Evolutionary conservation across 345 rosid species (phyloP), one percentile per base, ranked within the genome.

Genomic region (Salix arbutifolia): DNA sequence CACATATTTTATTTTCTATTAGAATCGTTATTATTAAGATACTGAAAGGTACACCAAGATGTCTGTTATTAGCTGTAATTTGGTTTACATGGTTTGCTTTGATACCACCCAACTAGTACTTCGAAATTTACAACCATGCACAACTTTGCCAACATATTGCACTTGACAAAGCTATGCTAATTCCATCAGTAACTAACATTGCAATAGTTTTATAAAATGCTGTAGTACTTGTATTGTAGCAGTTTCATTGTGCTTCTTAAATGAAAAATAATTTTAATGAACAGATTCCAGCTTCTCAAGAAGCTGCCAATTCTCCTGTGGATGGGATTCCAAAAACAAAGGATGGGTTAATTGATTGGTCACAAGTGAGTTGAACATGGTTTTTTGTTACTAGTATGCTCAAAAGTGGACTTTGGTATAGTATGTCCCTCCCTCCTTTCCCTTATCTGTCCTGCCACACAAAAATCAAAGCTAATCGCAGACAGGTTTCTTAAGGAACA

Each of bases 261-360:
- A 50, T 50, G 37, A 42, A 10, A 42, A 42, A 42, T 42, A 42
- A 42, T 42, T 42, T 42, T 42, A 42, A 42, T 42, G 46, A 30
- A 33, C 85, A 93, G 99, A 92, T 96, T 85, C 99, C 99, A 66
- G 88, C 83, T 81, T 86, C 94, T 69, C 83, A 74, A 77, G 98
- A 93, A 83, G 84, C 87, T 16, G 69, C 79, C 10, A 85, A 82
- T 73, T 83, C 97, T 74, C 79, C 82, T 67, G 83, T 89, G 28
- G 81, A 77, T 77, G 80, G 86, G 76, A 92, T 93, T 89, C 97
- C 99, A 2, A 92, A 91, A 79, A 91, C 91, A 56, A 83, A 90
- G 84, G 87, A 85, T 81, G 97, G 97, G 3, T 81, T 88, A 78
- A 76, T 96, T 71, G 99, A 96, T 84, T 96, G 97, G 99, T 91